Evolutionary conservation across 2,329 filamentous ascomycete species (phyloP).

Genomic region (Colletotrichum sp.): DNA sequence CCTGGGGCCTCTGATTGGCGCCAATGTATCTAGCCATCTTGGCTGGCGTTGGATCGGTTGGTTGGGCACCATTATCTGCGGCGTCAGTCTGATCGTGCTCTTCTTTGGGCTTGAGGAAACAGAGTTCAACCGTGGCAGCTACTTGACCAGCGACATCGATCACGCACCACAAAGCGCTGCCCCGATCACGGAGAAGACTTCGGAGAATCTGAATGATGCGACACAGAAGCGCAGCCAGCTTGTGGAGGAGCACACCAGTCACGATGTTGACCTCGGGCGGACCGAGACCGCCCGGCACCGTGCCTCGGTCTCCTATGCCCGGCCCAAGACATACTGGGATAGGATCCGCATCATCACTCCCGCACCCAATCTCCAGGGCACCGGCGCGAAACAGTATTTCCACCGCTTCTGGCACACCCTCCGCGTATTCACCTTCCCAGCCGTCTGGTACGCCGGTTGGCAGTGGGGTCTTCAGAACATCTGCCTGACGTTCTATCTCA

Average conservation of each 20-base stretch:
- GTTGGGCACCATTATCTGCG: conserved; percentile 53
- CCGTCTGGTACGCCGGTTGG: conserved; percentile 60
- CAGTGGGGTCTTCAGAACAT: conserved; percentile 66
- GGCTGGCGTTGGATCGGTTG: conserved; percentile 62
- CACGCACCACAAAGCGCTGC: conserved; percentile 17
- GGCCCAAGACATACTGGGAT: conserved; percentile 55
- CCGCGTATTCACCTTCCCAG: conserved; percentile 61
- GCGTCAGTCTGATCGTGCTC: conserved; percentile 48
- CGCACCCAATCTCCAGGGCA: conserved; percentile 55
- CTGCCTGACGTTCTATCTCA: conserved; percentile 64
- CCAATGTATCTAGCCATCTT: conserved; percentile 51
- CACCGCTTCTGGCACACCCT: conserved; percentile 58
- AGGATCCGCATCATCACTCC: conserved; percentile 61
- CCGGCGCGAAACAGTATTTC: conserved; percentile 58
- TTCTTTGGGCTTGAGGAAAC: conserved; percentile 60
- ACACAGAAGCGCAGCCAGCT: background rate
- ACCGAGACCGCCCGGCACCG: conserved; percentile 22
- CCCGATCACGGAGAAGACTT: conserved; percentile 19
- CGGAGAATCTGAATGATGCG: background rate
- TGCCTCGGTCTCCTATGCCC: conserved; percentile 26
- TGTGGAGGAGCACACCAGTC: background rate
- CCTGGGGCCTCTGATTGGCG: conserved; percentile 55
- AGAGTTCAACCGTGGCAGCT: conserved; percentile 46
- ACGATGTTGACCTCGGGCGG: conserved; percentile 11
- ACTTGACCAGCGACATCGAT: conserved; percentile 31